These are phyloP conservation scores for Leccinum idahoense DNA, from an alignment of 1,284 basidiomycete genomes.

Conservation along the genomic window DNA sequence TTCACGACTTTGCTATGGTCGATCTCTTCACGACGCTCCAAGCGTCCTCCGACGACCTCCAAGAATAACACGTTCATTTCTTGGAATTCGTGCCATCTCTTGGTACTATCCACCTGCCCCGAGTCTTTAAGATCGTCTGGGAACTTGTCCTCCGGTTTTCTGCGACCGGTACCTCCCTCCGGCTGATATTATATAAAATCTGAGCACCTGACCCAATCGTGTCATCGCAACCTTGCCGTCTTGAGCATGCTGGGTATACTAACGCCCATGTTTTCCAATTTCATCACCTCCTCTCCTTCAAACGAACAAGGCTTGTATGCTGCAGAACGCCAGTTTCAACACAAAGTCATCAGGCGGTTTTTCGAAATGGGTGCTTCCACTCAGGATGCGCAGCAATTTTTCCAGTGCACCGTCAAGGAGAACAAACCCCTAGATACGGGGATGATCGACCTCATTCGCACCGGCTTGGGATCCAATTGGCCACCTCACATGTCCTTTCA, in stretches of 20 bases:
- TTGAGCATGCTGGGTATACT: constrained; percentile 55
- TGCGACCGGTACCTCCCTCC: constrained; percentile 29
- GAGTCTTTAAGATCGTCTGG: constrained; percentile 54
- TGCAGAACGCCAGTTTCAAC: constrained; percentile 47
- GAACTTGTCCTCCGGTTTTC: constrained; percentile 34
- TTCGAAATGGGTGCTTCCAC: constrained; percentile 69
- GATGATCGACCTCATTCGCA: constrained; percentile 62
- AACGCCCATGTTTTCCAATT: constrained; percentile 43
- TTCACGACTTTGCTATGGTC: constrained; percentile 56
- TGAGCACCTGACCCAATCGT: constrained; percentile 53
- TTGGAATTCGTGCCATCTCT: constrained; percentile 30
- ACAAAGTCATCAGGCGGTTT: constrained; percentile 57
- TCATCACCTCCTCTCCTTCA: constrained; percentile 18
- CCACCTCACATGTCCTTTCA: constrained; percentile 69
- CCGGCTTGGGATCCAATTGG: constrained; percentile 68
- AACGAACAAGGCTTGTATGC: constrained; percentile 1
- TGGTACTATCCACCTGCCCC: constrained; percentile 48
- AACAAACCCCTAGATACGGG: constrained; percentile 51
- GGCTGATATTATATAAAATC: constrained; percentile 53
- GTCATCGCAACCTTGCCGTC: constrained; percentile 64
- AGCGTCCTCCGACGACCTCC: constrained; percentile 26
- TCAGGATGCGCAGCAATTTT: constrained; percentile 52
- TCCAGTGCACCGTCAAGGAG: constrained; percentile 50
- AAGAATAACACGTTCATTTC: constrained; percentile 39
- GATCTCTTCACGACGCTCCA: constrained; percentile 47